phyloP scores from a whole-genome alignment of 306 rosid genomes.

The Quercus suber region DNA sequence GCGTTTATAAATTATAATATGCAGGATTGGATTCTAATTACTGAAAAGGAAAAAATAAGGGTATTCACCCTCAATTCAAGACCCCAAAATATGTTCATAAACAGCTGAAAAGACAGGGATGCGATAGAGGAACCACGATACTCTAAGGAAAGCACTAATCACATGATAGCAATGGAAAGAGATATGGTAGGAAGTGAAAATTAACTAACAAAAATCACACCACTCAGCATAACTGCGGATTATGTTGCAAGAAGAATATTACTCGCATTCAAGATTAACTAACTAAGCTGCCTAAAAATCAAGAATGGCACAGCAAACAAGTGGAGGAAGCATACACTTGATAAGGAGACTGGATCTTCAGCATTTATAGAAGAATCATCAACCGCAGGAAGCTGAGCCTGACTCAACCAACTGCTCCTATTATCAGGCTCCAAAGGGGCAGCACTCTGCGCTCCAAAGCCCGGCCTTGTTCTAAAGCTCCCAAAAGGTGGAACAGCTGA shows the following conservation, averaged over 20 bases:
- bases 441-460: slow-evolving; percentile 33
- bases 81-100: neutral
- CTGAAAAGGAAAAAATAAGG: neutral
- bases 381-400: slow-evolving; percentile 48
- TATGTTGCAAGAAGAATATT: neutral
- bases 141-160: neutral
- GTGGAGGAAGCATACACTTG: slow-evolving; percentile 59
- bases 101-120: neutral
- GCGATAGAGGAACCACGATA: neutral
- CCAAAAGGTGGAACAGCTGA: slow-evolving; percentile 40
- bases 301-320: slow-evolving; percentile 18
- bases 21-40: neutral
- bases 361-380: slow-evolving; percentile 41
- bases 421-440: slow-evolving; percentile 38
- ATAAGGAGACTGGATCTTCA: slow-evolving; percentile 42
- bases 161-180: neutral
- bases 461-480: slow-evolving; percentile 44
- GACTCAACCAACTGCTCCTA: slow-evolving; percentile 51
- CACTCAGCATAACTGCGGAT: neutral
- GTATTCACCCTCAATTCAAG: neutral
- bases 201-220: neutral
- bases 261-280: neutral
- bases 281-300: neutral
- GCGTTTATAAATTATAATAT: neutral
- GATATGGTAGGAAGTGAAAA: neutral